Conservation (phyloP, 768 basidiomycete genomes). For the Podaxis pistillaris region DNA sequence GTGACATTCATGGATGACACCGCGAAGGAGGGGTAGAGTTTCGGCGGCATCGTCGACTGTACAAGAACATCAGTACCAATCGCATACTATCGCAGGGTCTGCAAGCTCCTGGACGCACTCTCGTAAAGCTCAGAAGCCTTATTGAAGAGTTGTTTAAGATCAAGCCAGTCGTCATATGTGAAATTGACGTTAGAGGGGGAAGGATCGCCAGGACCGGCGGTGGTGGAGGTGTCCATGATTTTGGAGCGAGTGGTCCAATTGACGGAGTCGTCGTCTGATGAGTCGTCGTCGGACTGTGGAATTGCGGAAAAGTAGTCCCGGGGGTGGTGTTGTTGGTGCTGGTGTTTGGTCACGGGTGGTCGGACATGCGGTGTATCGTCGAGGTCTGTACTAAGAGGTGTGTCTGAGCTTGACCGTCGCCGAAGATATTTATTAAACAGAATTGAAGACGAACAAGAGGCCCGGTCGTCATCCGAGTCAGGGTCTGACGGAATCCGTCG, state of each 20-base stretch:
- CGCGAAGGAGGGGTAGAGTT: conserved; percentile 55
- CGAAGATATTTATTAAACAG: background rate
- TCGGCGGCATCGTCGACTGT: conserved; percentile 46
- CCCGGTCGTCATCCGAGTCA: conserved; percentile 8
- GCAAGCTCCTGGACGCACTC: conserved; percentile 33
- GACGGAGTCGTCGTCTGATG: conserved; percentile 22
- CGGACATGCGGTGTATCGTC: conserved; percentile 6
- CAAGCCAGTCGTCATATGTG: conserved; percentile 56
- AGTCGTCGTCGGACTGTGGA: conserved; percentile 20
- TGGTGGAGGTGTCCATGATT: conserved; percentile 41
- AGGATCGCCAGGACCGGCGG: conserved; percentile 24
- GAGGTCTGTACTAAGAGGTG: conserved; percentile 15
- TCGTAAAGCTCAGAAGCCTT: conserved; percentile 60
- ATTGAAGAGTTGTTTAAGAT: conserved; percentile 61
- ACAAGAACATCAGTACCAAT: background rate
- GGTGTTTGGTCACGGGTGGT: conserved; percentile 17
- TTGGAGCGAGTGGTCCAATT: conserved; percentile 32
- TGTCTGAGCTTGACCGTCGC: conserved; percentile 10
- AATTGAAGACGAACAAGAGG: conserved; percentile 12
- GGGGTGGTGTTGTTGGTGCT: conserved; percentile 19
- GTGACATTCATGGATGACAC: conserved; percentile 66
- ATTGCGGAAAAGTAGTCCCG: conserved; percentile 34
- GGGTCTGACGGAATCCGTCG: conserved; percentile 10
- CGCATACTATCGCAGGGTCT: background rate
- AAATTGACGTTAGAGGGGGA: conserved; percentile 7